These are phyloP conservation scores for Paramecium pentaurelia DNA, from an alignment of 73 alveolate species.

Conservation along the genomic window DNA sequence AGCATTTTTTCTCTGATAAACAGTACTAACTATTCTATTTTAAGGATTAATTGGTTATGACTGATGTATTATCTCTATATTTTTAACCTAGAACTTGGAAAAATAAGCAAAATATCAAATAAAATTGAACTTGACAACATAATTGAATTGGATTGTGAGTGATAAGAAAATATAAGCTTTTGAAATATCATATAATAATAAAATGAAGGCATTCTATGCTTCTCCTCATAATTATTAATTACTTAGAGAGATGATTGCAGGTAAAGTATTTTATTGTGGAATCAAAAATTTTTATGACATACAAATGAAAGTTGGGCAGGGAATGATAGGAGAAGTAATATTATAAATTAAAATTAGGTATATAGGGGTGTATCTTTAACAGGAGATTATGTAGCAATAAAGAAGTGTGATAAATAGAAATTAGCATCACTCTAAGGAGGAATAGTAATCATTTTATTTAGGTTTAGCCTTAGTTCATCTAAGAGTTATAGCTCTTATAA, in stretches of 20 bases:
- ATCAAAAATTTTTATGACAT: not conserved
- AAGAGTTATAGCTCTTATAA: not conserved
- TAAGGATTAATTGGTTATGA: not conserved
- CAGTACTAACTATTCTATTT: not conserved
- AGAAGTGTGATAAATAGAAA: not conserved
- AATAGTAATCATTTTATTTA: not conserved
- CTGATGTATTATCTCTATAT: not conserved
- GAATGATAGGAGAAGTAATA: conserved; percentile 21
- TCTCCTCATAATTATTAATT: not conserved
- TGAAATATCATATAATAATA: not conserved
- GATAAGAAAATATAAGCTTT: not conserved
- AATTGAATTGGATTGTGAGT: not conserved
- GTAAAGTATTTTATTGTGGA: not conserved
- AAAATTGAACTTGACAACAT: conserved; percentile 10
- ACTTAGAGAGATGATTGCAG: conserved; percentile 37
- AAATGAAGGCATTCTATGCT: not conserved
- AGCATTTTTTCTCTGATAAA: conserved; percentile 26
- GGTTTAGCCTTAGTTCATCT: conserved; percentile 3
- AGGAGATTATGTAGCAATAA: not conserved
- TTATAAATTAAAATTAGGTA: not conserved
- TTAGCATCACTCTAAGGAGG: conserved; percentile 17
- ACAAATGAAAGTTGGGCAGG: not conserved
- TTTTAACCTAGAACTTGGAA: not conserved
- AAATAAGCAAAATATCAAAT: conserved; percentile 4
- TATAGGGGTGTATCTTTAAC: conserved; percentile 1